Conservation (phyloP, 805 yeast genomes). For the Kodamaea leandrae region DNA sequence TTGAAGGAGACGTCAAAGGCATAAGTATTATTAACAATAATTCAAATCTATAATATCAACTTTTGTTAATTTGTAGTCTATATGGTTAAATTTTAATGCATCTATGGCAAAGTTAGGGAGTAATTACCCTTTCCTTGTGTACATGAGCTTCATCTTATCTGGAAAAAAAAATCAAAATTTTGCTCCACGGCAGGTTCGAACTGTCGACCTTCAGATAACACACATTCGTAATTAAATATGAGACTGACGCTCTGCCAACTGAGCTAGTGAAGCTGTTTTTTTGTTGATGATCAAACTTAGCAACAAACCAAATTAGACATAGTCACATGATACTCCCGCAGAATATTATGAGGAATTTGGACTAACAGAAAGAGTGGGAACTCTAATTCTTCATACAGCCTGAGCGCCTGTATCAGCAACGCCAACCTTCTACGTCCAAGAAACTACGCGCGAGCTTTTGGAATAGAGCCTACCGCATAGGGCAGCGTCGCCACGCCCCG, state of each 20-base stretch:
- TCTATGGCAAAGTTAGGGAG: not conserved
- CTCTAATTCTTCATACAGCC: no score
- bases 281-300: no score
- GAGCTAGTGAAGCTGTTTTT: constrained; percentile 47
- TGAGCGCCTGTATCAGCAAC: no score
- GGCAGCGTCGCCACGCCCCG: no score
- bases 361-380: no score
- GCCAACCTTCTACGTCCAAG: no score
- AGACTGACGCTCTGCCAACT: constrained; percentile 60
- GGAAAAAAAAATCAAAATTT: constrained; percentile 5
- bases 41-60: not conserved
- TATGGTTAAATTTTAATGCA: not conserved
- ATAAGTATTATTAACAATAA: not conserved
- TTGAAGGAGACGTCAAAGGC: constrained; percentile 13
- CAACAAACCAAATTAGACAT: not conserved
- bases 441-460: no score
- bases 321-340: no score
- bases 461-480: no score
- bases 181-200: constrained; percentile 42
- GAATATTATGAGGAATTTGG: no score
- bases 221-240: constrained; percentile 27
- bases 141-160: no score
- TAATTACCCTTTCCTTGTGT: no score
- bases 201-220: constrained; percentile 38
- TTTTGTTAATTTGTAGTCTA: not conserved